Evolutionary conservation across 768 basidiomycete species (phyloP), one percentile per base, ranked within the genome.

Genomic region (Sistotremastrum suecicum): DNA sequence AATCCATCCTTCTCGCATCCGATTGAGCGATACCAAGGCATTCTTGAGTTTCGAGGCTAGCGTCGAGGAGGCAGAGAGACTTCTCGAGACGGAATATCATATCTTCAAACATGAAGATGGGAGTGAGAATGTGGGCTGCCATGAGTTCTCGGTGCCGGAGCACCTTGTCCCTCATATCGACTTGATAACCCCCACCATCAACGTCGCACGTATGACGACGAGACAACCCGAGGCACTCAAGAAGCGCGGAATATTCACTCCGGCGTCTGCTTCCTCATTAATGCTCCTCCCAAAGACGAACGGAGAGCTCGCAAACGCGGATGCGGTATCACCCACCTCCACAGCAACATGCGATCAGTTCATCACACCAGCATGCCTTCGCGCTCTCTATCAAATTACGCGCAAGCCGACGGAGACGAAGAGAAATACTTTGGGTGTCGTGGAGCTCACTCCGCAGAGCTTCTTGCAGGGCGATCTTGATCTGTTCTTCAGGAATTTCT

Each of bases 181-280:
- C 41, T 58, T 72, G 39, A 65, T 71, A 31, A 68, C 56, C 5
- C 70, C 70, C 5, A 70, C 70, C 0, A 58, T 71, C 1, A 66
- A 71, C 44, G 70, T 70, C 51, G 54, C 20, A 20, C 20, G 20
- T 20, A 20, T 20, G 20, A 20, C 20, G 20, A 31, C 42, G 30
- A 31, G 9, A n/a, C 29, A 43, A 20, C 20, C 20, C 20, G 20
- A 20, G 20, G 20, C 20, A 20, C 20, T 20, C 20, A 20, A 20
- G 20, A 20, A 20, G 20, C 20, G 20, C 20, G 20, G 20, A 1
- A 20, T 20, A 20, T 20, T 20, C 20, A 20, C 20, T 20, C 20
- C 20, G 20, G 20, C 20, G 20, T 20, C 20, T 2, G 20, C 20
- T 20, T 20, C 20, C 20, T 20, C 20, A 20, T 20, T 20, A 20